Base-by-base conservation (phyloP, 805 yeast species). In the Myxozyma mucilagina region DNA sequence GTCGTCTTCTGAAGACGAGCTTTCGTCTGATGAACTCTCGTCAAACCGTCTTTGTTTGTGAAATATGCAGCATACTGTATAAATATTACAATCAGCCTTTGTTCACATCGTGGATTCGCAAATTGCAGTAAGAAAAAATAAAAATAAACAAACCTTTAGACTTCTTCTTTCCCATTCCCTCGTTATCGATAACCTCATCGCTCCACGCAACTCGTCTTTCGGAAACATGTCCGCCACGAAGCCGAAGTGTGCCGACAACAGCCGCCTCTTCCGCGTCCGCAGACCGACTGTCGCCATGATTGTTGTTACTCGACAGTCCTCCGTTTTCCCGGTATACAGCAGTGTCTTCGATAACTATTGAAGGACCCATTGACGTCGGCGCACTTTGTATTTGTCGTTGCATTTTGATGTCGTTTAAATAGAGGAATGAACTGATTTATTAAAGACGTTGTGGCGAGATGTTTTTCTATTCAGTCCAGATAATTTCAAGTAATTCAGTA, bases 151-250 rank as follows among this genome's bases (percentile, higher is more conserved):
- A 64, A 77, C 80, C 87, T 74, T 93, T 93, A 11, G 96, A 84
- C 72, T 90, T 91, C 77, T 94, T 94, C 76, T 84, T 89, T 70
- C 87, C 82, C 88, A 94, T 79, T 71, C 88, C 75, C 75, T 93
- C 99, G 72, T 93, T 93, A 73, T 93, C 98, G 4, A 94, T 80
- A 3, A 90, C 92, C 49, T 86, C 96, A 41, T 87, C 89, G 7
- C 86, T 79, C 97, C 97, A 93, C 55, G 84, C 79, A 0, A 93
- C 97, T 44, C 82, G 79, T 13, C 68, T 56, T 32, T 54, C 50
- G 3, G 58, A 38, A 10, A 61, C 47, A 16, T 50, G 59, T 10
- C 68, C 65, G 36, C 68, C 67, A 7, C 68, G 56, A 9, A 63
- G 52, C 2, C 56, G 61, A 18, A 63, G 29, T 31, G 65, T 62